Evolutionary conservation across 1,139 yeast species (phyloP).

Genomic region (Debaryomyces fabryi): DNA sequence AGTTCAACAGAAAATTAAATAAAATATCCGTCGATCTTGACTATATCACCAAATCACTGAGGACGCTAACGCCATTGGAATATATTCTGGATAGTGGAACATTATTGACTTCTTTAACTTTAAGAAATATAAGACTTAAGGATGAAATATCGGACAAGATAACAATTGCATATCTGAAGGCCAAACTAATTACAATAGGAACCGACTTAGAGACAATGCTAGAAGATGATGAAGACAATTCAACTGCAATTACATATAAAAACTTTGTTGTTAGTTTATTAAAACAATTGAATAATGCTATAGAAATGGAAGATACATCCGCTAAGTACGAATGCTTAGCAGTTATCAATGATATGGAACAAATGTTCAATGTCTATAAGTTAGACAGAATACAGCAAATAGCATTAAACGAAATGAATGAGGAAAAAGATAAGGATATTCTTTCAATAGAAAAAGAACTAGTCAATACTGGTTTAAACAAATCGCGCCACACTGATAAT

Average conservation of each 20-base stretch:
- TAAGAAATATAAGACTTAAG: slow-evolving; percentile 53
- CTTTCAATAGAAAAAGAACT: slow-evolving; percentile 12
- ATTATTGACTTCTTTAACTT: slow-evolving; percentile 50
- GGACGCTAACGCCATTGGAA: slow-evolving; percentile 47
- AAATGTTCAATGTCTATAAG: slow-evolving; percentile 58
- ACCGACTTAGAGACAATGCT: slow-evolving; percentile 53
- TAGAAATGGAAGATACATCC: slow-evolving; percentile 50
- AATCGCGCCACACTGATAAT: slow-evolving; percentile 1
- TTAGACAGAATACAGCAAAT: slow-evolving; percentile 34
- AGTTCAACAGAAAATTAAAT: slow-evolving; percentile 43
- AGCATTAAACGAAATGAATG: slow-evolving; percentile 10
- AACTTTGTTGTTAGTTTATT: slow-evolving; percentile 53
- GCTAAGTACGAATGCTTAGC: slow-evolving; percentile 61
- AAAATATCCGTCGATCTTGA: slow-evolving; percentile 51
- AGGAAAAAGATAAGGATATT: slow-evolving; percentile 9
- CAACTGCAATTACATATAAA: slow-evolving; percentile 52
- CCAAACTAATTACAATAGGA: slow-evolving; percentile 57
- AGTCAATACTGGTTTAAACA: slow-evolving; percentile 1
- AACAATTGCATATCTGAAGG: slow-evolving; percentile 57
- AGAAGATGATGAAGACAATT: slow-evolving; percentile 23
- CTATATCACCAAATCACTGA: slow-evolving; percentile 45
- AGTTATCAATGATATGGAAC: slow-evolving; percentile 61
- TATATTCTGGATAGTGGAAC: slow-evolving; percentile 62
- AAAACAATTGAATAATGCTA: slow-evolving; percentile 53
- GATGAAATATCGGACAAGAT: slow-evolving; percentile 51